Conservation (phyloP, 1,284 basidiomycete species). For the Coniferiporia sulphurascens region DNA sequence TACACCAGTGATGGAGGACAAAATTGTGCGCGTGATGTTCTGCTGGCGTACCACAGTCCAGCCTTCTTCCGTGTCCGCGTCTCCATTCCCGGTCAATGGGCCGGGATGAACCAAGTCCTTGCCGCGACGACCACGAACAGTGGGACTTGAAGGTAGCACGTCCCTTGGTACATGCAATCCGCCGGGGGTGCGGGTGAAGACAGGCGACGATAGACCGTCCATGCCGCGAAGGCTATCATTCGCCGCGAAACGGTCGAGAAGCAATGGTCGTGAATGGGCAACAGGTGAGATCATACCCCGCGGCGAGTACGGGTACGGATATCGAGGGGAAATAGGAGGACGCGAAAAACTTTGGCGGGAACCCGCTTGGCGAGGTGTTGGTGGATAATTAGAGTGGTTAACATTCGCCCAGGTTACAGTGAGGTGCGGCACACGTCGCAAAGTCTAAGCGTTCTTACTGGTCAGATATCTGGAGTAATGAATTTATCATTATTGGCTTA, state of each 20-base stretch:
- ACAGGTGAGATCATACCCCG: conserved; percentile 3
- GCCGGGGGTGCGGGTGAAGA: conserved; percentile 2
- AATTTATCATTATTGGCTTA: conserved; percentile 28
- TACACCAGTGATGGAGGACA: background rate
- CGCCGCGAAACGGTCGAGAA: background rate
- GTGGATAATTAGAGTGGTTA: conserved; percentile 17
- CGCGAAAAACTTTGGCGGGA: conserved; percentile 5
- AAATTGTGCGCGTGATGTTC: conserved; percentile 5
- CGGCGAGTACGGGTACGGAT: background rate
- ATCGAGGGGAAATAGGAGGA: conserved; percentile 18
- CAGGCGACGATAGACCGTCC: background rate
- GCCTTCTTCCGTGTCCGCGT: conserved; percentile 8
- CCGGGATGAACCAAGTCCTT: background rate
- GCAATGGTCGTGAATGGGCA: conserved; percentile 4
- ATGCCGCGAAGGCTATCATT: background rate
- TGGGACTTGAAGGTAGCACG: background rate
- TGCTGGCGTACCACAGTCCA: conserved; percentile 14
- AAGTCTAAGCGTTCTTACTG: conserved; percentile 40
- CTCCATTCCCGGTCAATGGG: background rate
- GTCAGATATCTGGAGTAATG: background rate
- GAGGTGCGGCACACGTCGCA: conserved; percentile 62
- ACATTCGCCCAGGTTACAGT: conserved; percentile 77
- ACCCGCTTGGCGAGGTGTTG: conserved; percentile 5
- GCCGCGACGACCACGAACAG: background rate
- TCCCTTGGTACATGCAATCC: background rate